phyloP scores from a whole-genome alignment of 2,329 filamentous ascomycete species.

The Colletotrichum sp. region DNA sequence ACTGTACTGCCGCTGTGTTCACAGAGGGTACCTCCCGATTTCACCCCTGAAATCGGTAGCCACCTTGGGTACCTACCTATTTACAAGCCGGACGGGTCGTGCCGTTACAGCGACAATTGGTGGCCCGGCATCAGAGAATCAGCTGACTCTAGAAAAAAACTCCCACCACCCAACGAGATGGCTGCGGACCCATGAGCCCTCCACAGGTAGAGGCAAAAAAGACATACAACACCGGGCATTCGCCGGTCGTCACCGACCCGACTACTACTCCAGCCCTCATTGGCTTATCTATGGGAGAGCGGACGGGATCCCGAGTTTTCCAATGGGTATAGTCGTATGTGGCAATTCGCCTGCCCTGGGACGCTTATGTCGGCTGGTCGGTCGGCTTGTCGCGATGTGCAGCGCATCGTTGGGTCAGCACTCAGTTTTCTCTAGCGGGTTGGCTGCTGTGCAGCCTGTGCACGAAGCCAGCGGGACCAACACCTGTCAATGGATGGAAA shows the following conservation, averaged over 20 bases:
- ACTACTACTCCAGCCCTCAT: neutral
- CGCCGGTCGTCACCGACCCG: neutral
- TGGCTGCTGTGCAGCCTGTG: neutral
- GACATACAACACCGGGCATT: neutral
- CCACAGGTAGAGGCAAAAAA: neutral
- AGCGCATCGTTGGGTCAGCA: neutral
- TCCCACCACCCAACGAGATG: too few relatives aligned
- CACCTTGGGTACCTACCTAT: too few relatives aligned
- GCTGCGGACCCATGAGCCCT: too few relatives aligned
- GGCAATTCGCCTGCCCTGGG: fast-evolving
- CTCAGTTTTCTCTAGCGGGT: neutral
- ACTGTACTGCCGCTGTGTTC: too few relatives aligned
- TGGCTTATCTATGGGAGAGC: neutral
- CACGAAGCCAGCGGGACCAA: neutral
- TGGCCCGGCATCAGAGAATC: too few relatives aligned
- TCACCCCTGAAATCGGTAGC: too few relatives aligned
- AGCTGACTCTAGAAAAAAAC: neutral
- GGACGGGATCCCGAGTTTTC: neutral
- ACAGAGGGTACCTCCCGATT: too few relatives aligned
- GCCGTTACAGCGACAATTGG: too few relatives aligned
- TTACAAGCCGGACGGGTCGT: too few relatives aligned
- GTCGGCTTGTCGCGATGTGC: neutral
- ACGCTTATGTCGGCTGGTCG: neutral
- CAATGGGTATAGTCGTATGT: neutral
- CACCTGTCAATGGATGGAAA: neutral